Base-by-base conservation (phyloP, 768 basidiomycete species). In the Fibroporia radiculosa region DNA sequence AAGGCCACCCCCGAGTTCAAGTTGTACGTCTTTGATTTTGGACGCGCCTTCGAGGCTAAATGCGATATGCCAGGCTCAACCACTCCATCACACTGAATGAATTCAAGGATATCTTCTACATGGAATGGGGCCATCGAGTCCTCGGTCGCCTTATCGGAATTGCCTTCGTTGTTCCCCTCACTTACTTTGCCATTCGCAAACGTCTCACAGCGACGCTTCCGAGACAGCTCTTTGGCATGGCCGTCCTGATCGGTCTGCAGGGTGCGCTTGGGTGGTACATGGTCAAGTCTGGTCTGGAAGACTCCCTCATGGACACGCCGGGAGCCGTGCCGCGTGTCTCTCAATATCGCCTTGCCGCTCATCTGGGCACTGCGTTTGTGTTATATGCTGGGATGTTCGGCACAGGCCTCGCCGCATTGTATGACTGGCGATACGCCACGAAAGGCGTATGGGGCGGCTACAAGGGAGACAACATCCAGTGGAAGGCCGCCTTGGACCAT, bases 181-280 rank as follows among this genome's bases (percentile, higher is more conserved):
- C 75, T 26, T 96, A 93, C 70, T 96, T 93, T 60, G 70, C 80
- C 32, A 44, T 76, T 31, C 75, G 79, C 31, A 82, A 80, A 49
- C 77, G 78, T 49, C 80, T 98, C 23, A 71, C 88, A 4, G 65
- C 70, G 2, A 61, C 74, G 0, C 70, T 91, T 48, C 75, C 80
- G 1, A 55, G 63, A n/a, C 77, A 79, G 49, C 75, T 96, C 19
- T 63, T 76, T 12, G 82, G 77, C 2, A 74, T 98, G 51, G 85
- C 83, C 0, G 58, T 80, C 0, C 77, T 97, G 25, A 84, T 99
- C 40, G 96, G 93, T 23, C 82, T 79, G 16, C 93, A 99, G 64
- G 96, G 96, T 36, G 73, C 77, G 16, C 72, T 99, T 16, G 96
- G 96, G 22, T 99, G 96, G 96, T 97, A 98, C 70, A 99, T 99